Evolutionary conservation across 129 eudicot genomes (phyloP), one percentile per base, ranked within the genome.

Genomic region (Ambrosia artemisiifolia): DNA sequence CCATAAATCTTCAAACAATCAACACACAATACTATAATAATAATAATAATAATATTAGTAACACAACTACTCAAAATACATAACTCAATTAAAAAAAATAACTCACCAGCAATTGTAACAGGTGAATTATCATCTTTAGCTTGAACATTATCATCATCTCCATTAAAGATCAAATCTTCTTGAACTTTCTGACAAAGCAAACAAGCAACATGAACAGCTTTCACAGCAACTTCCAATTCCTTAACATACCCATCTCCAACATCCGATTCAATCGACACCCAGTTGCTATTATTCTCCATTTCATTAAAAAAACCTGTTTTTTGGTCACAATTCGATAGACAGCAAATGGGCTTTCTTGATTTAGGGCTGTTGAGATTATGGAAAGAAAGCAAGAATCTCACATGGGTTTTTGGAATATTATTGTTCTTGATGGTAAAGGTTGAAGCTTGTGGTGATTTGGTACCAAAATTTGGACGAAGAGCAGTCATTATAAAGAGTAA

Each of bases 171-270:
- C 78, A 91, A 72, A 67, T 66, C 69, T 51, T 86, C 72, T 81
- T 91, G 97, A 69, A 88, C 87, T 70, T 67, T 86, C 69, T 84
- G 85, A 66, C 96, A 91, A 24, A 91, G 80, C 75, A 88, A 81
- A 79, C 86, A 88, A 7, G 97, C 96, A 85, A 91, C 73, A 75
- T 91, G 97, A 54, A 91, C 97, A 42, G 96, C 97, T 80, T 75
- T 86, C 48, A 91, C 97, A 44, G 96, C 97, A 60, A 91, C 71
- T 69, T 89, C 91, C 82, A 88, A 62, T 84, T 91, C 97, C 60
- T 77, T 69, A 5, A 80, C 82, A 60, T 84, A 82, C 49, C 73
- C 65, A 3, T 62, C 75, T 49, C 53, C 86, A 5, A 59, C 36
- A 16, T 63, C 65, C 36, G 74, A 65, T 75, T 73, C 71, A 46